Base-by-base conservation (phyloP, 257 asterid genomes). In the Leptodermis oblonga region DNA sequence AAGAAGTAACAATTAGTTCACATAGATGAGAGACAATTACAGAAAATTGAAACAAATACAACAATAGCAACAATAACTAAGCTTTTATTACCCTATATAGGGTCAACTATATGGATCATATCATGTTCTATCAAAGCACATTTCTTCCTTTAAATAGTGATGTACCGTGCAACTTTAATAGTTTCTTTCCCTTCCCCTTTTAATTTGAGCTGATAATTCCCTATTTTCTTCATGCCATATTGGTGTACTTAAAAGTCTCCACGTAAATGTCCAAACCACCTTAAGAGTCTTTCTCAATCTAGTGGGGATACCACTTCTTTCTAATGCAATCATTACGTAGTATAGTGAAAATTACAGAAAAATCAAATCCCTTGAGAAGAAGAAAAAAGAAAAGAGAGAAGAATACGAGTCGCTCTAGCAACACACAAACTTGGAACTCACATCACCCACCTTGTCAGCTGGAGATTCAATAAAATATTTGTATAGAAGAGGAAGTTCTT, bases 401-500 rank as follows among this genome's bases (percentile, higher is more conserved):
- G n/a, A 52, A 2, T 15, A 52, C 59, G 4, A 18, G n/a, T n/a
- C n/a, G n/a, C n/a, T n/a, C n/a, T n/a, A n/a, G 25, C 53, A 54
- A 54, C 12, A 52, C 39, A 53, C 30, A 22, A 72, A 43, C 31
- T 20, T 20, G 20, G 41, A 36, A 67, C 33, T 41, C 54, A 28
- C 11, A 42, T 70, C 60, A 48, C 74, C 72, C 78, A 87, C 97
- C 96, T 80, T 83, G 74, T 84, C 87, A 48, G 68, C 46, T 18
- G 97, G 97, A 75, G 96, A 97, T 78, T 89, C 90, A 75, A 37
- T 83, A 70, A 93, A 87, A 86, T 90, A 91, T 62, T 83, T 81
- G 77, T 93, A 93, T 67, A 93, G 78, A 70, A 78, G 89, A 67
- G 97, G 96, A 76, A 70, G 80, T 72, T 93, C 92, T 76, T 78